Base-by-base conservation (phyloP, 2,329 filamentous ascomycete genomes). In the Penicillium sp. region DNA sequence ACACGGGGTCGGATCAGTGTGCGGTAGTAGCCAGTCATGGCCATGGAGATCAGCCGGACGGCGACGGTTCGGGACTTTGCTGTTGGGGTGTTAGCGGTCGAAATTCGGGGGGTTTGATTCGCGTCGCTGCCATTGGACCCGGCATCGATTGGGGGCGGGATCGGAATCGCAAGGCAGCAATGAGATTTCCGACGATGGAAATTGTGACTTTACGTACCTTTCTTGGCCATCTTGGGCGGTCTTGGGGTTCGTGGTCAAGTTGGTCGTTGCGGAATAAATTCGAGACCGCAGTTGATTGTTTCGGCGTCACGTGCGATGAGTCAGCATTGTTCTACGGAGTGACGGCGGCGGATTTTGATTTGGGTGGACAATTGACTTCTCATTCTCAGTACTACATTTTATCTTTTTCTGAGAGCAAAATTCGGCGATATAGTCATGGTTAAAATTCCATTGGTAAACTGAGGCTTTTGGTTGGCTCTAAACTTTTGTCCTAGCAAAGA, bases 11-110 rank as follows among this genome's bases (percentile, higher is more conserved):
- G 87, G 65, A 88, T 83, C 75, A 96, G 86, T 50, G 91, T 95
- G 76, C 93, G 92, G 82, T 93, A 99, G 83, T 92, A 99, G 69
- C 94, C 94, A 24, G 94, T 99, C 88, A 96, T 88, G 73, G 94
- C 94, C 94, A 99, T 99, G 60, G 92, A 96, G 74, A 99, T 81
- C 64, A 99, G 88, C 73, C 94, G 92, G 74, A 97, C 93, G 72
- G 90, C 85, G 72, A 99, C 88, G 63, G 93, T 88, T 74, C 95
- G 91, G 71, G 92, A 90, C 82, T 97, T 97, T 57, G 82, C 91
- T 95, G 73, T 56, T 55, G 58, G 39, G 4, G 21, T 34, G 54
- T 60, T 59, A 60, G 58, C 50, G 49, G 24, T 29, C 39, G 24
- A 44, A 11, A 27, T 40, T 41, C 32, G 29, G 47, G 53, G 53